These are phyloP conservation scores for Zymoseptoria passerinii DNA, from an alignment of 2,329 filamentous ascomycete genomes.

Conservation along the genomic window DNA sequence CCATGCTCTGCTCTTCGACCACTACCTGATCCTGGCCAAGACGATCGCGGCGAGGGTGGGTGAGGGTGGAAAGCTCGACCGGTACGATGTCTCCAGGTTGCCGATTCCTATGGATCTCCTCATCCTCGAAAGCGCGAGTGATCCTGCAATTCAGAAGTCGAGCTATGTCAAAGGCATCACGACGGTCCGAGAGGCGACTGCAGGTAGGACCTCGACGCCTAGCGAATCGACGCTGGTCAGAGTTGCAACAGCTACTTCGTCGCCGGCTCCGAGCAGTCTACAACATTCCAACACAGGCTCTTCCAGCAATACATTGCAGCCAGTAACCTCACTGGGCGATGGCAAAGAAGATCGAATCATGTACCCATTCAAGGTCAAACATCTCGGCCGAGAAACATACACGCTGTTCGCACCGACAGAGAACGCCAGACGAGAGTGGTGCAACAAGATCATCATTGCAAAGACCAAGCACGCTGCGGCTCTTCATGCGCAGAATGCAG, in stretches of 20 bases:
- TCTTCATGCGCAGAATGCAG: slow-evolving; percentile 83
- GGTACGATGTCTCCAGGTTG: slow-evolving; percentile 88
- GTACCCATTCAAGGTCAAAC: slow-evolving; percentile 92
- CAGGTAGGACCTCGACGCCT: slow-evolving; percentile 15
- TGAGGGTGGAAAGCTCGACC: slow-evolving; percentile 64
- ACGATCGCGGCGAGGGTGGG: slow-evolving; percentile 57
- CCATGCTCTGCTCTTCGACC: slow-evolving; percentile 87
- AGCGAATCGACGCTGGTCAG: slow-evolving; percentile 43
- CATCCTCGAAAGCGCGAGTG: slow-evolving; percentile 83
- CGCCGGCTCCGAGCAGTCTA: slow-evolving; percentile 44
- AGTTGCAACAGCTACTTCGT: slow-evolving; percentile 29
- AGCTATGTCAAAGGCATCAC: slow-evolving; percentile 60
- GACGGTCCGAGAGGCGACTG: slow-evolving; percentile 52
- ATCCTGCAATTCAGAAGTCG: slow-evolving; percentile 78
- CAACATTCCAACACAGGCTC: slow-evolving; percentile 61
- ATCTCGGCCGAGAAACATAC: slow-evolving; percentile 88
- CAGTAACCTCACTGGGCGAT: slow-evolving; percentile 44
- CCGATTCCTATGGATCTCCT: slow-evolving; percentile 95
- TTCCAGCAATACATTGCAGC: slow-evolving; percentile 43
- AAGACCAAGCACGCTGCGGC: slow-evolving; percentile 90
- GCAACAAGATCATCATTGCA: slow-evolving; percentile 83
- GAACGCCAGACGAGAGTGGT: slow-evolving; percentile 77
- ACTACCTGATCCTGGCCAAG: slow-evolving; percentile 92
- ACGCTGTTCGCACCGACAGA: slow-evolving; percentile 76
- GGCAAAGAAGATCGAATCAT: slow-evolving; percentile 67